Percentiles rank a stretch among this genome's conserved stretches.
Evolutionary conservation across 805 yeast species (phyloP).

Genomic region (Nakazawaea ernobii): DNA sequence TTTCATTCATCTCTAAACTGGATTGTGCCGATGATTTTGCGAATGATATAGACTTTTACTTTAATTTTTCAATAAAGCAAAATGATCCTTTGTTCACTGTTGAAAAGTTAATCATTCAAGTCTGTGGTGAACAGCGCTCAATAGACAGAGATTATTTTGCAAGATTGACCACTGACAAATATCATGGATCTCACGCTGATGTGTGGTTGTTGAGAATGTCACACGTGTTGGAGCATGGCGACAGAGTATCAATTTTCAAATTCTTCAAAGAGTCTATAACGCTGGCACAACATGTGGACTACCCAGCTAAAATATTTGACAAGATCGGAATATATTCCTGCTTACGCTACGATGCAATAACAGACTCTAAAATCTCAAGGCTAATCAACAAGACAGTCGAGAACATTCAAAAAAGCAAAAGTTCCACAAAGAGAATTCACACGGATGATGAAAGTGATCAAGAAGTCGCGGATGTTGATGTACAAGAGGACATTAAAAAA

Average conservation of each 20-base stretch:
- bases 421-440: background rate
- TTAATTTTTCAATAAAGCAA: constrained; percentile 21
- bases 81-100: constrained; percentile 36
- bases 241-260: constrained; percentile 17
- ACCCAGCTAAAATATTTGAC: constrained; percentile 44
- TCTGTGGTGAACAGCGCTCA: constrained; percentile 23
- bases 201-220: constrained; percentile 41
- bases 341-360: constrained; percentile 12
- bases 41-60: constrained; percentile 19
- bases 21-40: constrained; percentile 11
- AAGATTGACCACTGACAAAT: constrained; percentile 17
- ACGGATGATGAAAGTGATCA: constrained; percentile 4
- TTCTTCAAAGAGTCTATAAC: constrained; percentile 29
- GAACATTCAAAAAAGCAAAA: background rate
- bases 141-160: constrained; percentile 22
- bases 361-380: constrained; percentile 12
- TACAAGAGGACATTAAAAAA: constrained; percentile 11
- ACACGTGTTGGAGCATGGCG: constrained; percentile 31
- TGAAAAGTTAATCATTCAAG: constrained; percentile 34
- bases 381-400: constrained; percentile 8
- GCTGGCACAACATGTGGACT: constrained; percentile 29
- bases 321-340: constrained; percentile 36
- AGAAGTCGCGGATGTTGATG: constrained; percentile 9
- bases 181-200: constrained; percentile 31
- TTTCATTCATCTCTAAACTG: background rate